Evolutionary conservation across 106 monocot genomes (phyloP), one percentile per base, ranked within the genome.

Genomic region (Posidonia australis): DNA sequence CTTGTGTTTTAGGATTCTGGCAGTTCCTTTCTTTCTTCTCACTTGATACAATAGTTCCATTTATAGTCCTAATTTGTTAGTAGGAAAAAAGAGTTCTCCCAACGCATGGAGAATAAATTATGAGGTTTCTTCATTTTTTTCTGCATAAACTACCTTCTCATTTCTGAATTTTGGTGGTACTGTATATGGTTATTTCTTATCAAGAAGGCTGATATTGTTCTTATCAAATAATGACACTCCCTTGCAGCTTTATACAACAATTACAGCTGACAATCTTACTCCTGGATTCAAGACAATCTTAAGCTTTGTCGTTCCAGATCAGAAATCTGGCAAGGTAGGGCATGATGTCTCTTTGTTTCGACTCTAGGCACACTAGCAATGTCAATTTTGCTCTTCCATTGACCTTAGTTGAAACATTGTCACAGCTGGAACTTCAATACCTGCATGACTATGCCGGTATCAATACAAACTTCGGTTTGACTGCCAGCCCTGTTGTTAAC

Each of bases 291-390:
- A 74, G 56, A 52, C 73, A 32, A 77, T 77, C 29, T 61, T 81
- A 45, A 70, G 70, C 42, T 81, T 74, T 54, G 54, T 70, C 10
- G 46, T 77, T 23, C 74, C 81, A 28, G 94, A 90, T 42, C 86
- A 86, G 68, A 84, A 62, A 61, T 89, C 94, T 69, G 86, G 81
- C 22, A 94, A 94, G 86, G 94, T 94, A 57, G 5, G 44, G 14
- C 46, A 65, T 14, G 10, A 44, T 9, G 9, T 1, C 24, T 4
- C 5, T 55, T 62, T 18, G 18, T 31, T 42, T 61, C 5, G 27
- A 18, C 31, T 17, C 30, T n/a, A n/a, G 16, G n/a, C 22, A 42
- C 18, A 31, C 1, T 20, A n/a, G n/a, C 30, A 43, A 21, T 63
- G 19, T 36, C 44, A 54, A 41, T 52, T 23, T 71, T 10, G 16